A percentile compares a stretch with the other conserved stretches of the same genome.
Evolutionary conservation across 768 basidiomycete genomes (phyloP).

Genomic region (Pleurotus giganteus): DNA sequence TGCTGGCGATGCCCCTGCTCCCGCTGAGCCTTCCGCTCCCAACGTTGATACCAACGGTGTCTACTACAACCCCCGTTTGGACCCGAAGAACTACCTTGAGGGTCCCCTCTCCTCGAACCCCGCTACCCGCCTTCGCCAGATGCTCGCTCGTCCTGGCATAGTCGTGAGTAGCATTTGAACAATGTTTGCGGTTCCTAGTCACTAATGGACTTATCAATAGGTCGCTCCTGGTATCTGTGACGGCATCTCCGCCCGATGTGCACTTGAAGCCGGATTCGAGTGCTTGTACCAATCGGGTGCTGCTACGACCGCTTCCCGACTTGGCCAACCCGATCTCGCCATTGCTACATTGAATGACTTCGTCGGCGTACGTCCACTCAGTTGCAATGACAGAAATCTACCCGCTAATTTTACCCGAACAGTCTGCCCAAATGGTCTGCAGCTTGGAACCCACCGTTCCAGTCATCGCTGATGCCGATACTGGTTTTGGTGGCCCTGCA

Average conservation of each 20-base stretch:
- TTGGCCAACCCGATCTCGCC: constrained; percentile 77
- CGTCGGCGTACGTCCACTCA: constrained; percentile 41
- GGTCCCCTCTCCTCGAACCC: constrained; percentile 69
- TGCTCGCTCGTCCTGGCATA: constrained; percentile 71
- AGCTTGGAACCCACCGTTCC: constrained; percentile 61
- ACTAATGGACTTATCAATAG: constrained; percentile 27
- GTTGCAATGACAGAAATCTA: not conserved
- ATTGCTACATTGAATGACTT: constrained; percentile 80
- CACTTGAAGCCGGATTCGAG: constrained; percentile 74
- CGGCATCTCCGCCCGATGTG: constrained; percentile 77
- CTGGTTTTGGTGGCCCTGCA: constrained; percentile 74
- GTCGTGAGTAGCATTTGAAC: constrained; percentile 48
- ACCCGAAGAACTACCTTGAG: constrained; percentile 65
- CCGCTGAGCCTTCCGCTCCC: not conserved
- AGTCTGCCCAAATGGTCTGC: constrained; percentile 72
- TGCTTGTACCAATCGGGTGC: constrained; percentile 82
- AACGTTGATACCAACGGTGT: constrained; percentile 14
- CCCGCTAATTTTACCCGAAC: constrained; percentile 3
- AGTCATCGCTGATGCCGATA: constrained; percentile 80
- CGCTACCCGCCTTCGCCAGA: constrained; percentile 68
- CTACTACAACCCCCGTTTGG: constrained; percentile 69
- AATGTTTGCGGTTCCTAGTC: not conserved
- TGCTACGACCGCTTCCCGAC: constrained; percentile 75
- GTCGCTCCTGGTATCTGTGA: constrained; percentile 80
- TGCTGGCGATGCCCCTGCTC: constrained; percentile 1